Percentiles rank a stretch among this genome's conserved stretches.
Conservation (phyloP, 2,329 filamentous ascomycete genomes). For the Stylonectria norvegica region DNA sequence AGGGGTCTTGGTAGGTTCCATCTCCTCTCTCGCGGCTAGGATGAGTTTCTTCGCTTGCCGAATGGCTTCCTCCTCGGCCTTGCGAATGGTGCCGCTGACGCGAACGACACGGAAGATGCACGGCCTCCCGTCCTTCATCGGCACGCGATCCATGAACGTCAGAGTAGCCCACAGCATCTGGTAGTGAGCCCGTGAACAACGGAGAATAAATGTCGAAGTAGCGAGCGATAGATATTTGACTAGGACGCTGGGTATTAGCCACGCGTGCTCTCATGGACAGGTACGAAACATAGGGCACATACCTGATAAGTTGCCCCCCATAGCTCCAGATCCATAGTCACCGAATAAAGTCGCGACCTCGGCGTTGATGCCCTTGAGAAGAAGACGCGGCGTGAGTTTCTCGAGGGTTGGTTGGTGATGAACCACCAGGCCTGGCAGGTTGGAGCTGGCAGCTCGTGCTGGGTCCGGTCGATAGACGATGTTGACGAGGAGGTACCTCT, state of each 20-base stretch:
- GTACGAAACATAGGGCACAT: constrained; percentile 23
- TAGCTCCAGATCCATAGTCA: constrained; percentile 78
- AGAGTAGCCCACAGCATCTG: constrained; percentile 87
- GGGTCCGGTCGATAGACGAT: constrained; percentile 75
- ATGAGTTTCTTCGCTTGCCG: constrained; percentile 70
- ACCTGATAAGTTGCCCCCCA: constrained; percentile 68
- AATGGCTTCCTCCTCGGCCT: constrained; percentile 87
- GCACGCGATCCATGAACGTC: constrained; percentile 72
- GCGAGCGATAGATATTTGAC: constrained; percentile 90
- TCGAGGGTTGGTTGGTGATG: constrained; percentile 78
- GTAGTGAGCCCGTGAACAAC: constrained; percentile 77
- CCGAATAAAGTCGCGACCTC: constrained; percentile 75
- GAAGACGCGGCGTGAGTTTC: constrained; percentile 60
- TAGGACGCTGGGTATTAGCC: constrained; percentile 33
- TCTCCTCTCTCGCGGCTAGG: constrained; percentile 56
- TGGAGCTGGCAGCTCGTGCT: constrained; percentile 30
- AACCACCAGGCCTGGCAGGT: constrained; percentile 60
- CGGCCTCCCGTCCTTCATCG: constrained; percentile 53
- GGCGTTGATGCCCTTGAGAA: constrained; percentile 67
- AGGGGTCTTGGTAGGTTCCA: constrained; percentile 16
- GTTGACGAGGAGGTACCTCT: constrained; percentile 92
- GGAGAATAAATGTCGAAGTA: constrained; percentile 92
- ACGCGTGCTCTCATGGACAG: too few species aligned
- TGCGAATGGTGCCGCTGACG: constrained; percentile 89
- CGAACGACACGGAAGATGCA: constrained; percentile 83